Evolutionary conservation across 495 filamentous ascomycete species (phyloP).

Genomic region (Penicillium waksmanii): DNA sequence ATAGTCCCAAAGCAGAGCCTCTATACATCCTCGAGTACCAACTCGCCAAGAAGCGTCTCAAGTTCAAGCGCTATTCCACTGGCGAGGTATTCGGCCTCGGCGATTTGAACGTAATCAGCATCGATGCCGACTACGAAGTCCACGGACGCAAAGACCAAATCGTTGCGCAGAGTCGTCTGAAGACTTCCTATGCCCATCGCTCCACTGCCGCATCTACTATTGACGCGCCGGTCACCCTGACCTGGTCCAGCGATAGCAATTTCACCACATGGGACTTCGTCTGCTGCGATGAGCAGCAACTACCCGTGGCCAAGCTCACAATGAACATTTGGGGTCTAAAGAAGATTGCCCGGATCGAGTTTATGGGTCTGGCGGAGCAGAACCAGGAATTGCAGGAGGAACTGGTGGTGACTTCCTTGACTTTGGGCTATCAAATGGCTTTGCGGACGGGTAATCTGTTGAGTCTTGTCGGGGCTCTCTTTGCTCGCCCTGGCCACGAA

Average conservation of each 20-base stretch:
- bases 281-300: slow-evolving; percentile 34
- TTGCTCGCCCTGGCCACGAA: slow-evolving; percentile 23
- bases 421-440: slow-evolving; percentile 34
- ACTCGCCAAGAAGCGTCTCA: neutral
- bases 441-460: slow-evolving; percentile 30
- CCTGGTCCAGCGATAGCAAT: slow-evolving; percentile 33
- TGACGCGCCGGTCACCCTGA: slow-evolving; percentile 29
- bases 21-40: slow-evolving; percentile 29
- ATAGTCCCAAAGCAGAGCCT: slow-evolving; percentile 14
- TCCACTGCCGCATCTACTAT: slow-evolving; percentile 27
- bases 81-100: slow-evolving; percentile 25
- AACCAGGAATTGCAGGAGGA: slow-evolving; percentile 31
- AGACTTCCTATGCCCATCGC: slow-evolving; percentile 36
- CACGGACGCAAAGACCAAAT: slow-evolving; percentile 29
- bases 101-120: slow-evolving; percentile 29
- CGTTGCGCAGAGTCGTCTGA: slow-evolving; percentile 33
- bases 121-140: slow-evolving; percentile 34
- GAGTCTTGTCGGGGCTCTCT: slow-evolving; percentile 28
- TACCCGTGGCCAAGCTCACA: slow-evolving; percentile 33
- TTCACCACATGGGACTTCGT: slow-evolving; percentile 43
- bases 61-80: neutral
- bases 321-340: slow-evolving; percentile 32
- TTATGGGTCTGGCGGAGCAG: slow-evolving; percentile 28
- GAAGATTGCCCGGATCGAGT: slow-evolving; percentile 35
- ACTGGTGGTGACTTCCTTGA: slow-evolving; percentile 37